Base-by-base conservation (phyloP, 2,329 filamentous ascomycete genomes). In the Hypoxylon sp. region DNA sequence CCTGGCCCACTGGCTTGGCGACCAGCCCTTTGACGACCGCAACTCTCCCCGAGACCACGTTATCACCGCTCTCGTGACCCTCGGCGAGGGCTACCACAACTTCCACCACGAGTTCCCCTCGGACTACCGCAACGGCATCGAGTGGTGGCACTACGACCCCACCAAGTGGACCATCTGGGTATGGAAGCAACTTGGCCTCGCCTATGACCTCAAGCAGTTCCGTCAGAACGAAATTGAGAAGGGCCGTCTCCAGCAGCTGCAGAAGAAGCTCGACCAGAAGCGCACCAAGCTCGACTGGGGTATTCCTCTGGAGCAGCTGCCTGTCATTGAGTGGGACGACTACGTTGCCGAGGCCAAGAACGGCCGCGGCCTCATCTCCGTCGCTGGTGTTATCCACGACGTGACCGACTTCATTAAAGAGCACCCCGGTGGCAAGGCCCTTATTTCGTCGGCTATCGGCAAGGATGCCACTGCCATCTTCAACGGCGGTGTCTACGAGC, bases 81-180 rank as follows among this genome's bases (percentile, higher is more conserved):
- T 91, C 39, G 88, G 88, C 30, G 88, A 91, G 77, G 88, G 88
- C 17, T 91, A 90, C 79, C 88, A 90, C 81, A 91, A 90, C 81
- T 90, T 90, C 82, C 88, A 91, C 79, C 88, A 91, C 79, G 88
- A 90, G 72, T 90, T 90, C 77, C 88, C 88, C 37, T 89, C 87
- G 4, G 88, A 91, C 75, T 90, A 90, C 82, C 86, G 88, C 72
- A 91, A 91, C 73, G 88, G 87, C 47, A 89, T 90, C 65, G 81
- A 89, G 73, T 90, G 87, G 87, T 84, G 85, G 79, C 88, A 90
- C 77, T 91, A 90, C 71, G 88, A 91, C 75, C 88, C 88, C 4
- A 91, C 88, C 74, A 91, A 90, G 79, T 90, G 88, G 88, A 81
- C 79, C 71, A 90, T 91, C 81, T 89, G 87, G 87, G 76, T 78